Evolutionary conservation across 148 eudicot species (phyloP).

Genomic region (Nepenthes gracilis): DNA sequence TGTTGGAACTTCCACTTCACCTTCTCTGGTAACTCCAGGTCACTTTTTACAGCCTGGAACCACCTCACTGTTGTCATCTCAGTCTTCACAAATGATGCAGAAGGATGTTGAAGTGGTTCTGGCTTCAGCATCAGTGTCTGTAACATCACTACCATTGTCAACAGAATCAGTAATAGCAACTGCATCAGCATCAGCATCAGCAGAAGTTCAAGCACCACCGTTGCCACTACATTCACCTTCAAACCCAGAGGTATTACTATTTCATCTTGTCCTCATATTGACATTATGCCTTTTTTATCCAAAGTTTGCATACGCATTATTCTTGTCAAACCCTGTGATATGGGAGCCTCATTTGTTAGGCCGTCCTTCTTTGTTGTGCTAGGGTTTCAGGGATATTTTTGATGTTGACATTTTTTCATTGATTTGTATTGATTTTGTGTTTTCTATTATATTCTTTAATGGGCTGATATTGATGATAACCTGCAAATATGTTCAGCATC

Average conservation of each 20-base stretch:
- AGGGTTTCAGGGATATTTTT: too few relatives aligned
- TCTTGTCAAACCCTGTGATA: too few relatives aligned
- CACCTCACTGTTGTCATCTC: slow-evolving; percentile 14
- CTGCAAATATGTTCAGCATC: too few relatives aligned
- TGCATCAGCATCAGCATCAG: slow-evolving; percentile 9
- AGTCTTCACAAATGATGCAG: slow-evolving; percentile 19
- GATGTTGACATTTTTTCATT: too few relatives aligned
- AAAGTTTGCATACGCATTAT: too few relatives aligned
- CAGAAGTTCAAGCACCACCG: slow-evolving; percentile 26
- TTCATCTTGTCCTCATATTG: not conserved
- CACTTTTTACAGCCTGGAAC: slow-evolving; percentile 43
- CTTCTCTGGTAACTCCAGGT: slow-evolving; percentile 44
- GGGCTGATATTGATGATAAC: too few relatives aligned
- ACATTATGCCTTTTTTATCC: too few relatives aligned
- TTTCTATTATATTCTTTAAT: too few relatives aligned
- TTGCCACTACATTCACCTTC: slow-evolving; percentile 36
- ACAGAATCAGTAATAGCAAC: not conserved
- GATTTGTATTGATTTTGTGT: too few relatives aligned
- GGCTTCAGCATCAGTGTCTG: slow-evolving; percentile 13
- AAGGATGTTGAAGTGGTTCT: slow-evolving; percentile 42
- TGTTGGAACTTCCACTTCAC: slow-evolving; percentile 24
- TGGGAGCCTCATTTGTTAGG: too few relatives aligned
- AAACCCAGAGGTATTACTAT: slow-evolving; percentile 22
- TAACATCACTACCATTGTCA: slow-evolving; percentile 11
- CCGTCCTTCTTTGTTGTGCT: too few relatives aligned